A percentile compares a stretch with the other conserved stretches of the same genome.
These are phyloP conservation scores for Thielaviopsis punctulata DNA, from an alignment of 2,329 filamentous ascomycete species.

Conservation along the genomic window DNA sequence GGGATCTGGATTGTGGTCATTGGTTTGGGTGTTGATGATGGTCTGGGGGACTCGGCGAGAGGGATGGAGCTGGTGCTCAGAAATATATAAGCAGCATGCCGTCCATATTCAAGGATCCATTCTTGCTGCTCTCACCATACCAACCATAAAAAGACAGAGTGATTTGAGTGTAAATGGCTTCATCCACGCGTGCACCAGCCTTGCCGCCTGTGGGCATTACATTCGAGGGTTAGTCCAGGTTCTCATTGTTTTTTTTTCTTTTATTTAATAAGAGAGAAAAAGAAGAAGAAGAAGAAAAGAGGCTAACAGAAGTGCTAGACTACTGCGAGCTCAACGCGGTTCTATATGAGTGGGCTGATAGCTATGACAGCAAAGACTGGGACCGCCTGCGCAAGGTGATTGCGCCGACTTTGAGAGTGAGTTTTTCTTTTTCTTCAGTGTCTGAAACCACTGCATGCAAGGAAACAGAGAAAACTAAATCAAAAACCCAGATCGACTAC, in stretches of 20 bases:
- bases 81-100: too few species aligned
- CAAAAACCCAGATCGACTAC: constrained; percentile 65
- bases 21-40: too few species aligned
- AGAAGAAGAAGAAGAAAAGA: background rate
- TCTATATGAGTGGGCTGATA: constrained; percentile 42
- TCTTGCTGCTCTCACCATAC: too few species aligned
- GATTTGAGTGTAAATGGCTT: too few species aligned
- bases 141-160: too few species aligned
- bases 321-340: constrained; percentile 16
- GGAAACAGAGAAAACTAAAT: too few species aligned
- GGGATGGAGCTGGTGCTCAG: too few species aligned
- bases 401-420: constrained; percentile 27
- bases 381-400: constrained; percentile 41
- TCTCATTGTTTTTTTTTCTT: background rate
- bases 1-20: too few species aligned
- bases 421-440: constrained; percentile 19
- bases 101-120: too few species aligned
- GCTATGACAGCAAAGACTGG: constrained; percentile 53
- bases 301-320: too few species aligned
- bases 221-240: background rate
- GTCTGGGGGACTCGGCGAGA: too few species aligned
- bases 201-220: background rate
- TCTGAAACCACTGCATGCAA: constrained; percentile 30
- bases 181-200: background rate
- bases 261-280: background rate